phyloP scores from a whole-genome alignment of 306 rosid genomes.

The Rosa rugosa region DNA sequence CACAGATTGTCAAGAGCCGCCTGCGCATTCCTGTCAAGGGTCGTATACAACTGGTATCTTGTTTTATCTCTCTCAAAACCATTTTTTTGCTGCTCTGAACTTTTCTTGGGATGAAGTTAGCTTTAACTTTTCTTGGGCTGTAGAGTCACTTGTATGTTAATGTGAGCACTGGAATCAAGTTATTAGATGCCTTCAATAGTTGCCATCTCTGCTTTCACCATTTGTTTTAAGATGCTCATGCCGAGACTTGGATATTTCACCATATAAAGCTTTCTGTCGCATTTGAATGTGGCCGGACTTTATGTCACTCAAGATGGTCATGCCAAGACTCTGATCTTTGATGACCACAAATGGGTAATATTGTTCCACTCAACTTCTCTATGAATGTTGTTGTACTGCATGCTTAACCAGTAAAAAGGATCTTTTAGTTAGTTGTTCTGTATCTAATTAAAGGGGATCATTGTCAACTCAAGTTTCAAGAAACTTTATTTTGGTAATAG shows the following conservation, averaged over 20 bases:
- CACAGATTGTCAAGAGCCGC: constrained; percentile 67
- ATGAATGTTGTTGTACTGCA: too few species aligned
- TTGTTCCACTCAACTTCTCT: neutral
- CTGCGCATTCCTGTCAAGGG: constrained; percentile 93
- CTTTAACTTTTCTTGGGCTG: neutral
- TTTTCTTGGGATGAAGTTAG: neutral
- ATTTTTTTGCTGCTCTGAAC: neutral
- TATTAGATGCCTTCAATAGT: neutral
- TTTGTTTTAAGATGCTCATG: neutral
- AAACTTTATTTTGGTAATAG: neutral
- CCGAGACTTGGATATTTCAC: neutral
- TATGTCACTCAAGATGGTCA: too few species aligned
- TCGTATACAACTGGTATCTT: constrained; percentile 81
- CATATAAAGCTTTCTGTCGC: neutral
- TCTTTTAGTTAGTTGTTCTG: neutral
- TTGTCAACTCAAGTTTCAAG: neutral
- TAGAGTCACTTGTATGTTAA: neutral
- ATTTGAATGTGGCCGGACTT: neutral
- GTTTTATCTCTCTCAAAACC: constrained; percentile 11
- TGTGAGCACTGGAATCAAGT: neutral
- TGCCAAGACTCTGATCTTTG: neutral
- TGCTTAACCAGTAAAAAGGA: neutral
- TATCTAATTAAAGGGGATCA: neutral
- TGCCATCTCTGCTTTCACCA: neutral
- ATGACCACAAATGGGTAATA: neutral